Percentiles rank a stretch among this genome's conserved stretches.
These are phyloP conservation scores for Arctium lappa DNA, from an alignment of 129 eudicot species.

Conservation along the genomic window DNA sequence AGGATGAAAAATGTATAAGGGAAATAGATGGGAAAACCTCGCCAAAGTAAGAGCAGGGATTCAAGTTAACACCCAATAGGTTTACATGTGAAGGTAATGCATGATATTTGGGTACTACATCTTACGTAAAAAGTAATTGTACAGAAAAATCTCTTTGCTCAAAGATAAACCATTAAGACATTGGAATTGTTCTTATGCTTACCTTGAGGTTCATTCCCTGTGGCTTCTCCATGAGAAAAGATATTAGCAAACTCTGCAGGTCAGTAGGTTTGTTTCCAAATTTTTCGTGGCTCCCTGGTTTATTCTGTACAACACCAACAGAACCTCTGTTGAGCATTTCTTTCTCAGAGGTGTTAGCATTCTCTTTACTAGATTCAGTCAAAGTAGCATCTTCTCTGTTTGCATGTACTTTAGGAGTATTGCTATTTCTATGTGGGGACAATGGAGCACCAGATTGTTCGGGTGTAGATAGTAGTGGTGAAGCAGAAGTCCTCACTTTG, in stretches of 20 bases:
- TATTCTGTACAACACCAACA: slow-evolving; percentile 31
- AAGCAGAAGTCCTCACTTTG: slow-evolving; percentile 66
- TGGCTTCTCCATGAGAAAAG: slow-evolving; percentile 66
- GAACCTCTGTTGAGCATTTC: slow-evolving; percentile 38
- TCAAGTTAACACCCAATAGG: neutral
- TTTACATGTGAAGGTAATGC: slow-evolving; percentile 11
- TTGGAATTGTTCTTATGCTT: slow-evolving; percentile 17
- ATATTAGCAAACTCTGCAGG: slow-evolving; percentile 53
- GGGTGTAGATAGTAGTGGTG: slow-evolving; percentile 70
- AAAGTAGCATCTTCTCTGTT: slow-evolving; percentile 38
- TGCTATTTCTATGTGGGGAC: slow-evolving; percentile 62
- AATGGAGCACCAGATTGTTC: slow-evolving; percentile 50
- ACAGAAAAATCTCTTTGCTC: neutral
- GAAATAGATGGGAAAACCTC: slow-evolving; percentile 10
- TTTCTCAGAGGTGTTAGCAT: slow-evolving; percentile 56
- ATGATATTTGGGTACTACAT: neutral
- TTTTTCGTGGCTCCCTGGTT: slow-evolving; percentile 34
- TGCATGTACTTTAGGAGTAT: slow-evolving; percentile 40
- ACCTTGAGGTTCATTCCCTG: slow-evolving; percentile 90
- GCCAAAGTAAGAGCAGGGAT: slow-evolving; percentile 1
- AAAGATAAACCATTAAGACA: neutral
- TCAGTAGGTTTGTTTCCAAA: slow-evolving; percentile 46
- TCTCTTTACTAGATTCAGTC: slow-evolving; percentile 43
- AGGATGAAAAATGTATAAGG: slow-evolving; percentile 7
- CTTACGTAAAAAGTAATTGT: neutral